Conservation (phyloP, 2,329 filamentous ascomycete species). For the Penicillium sp. region DNA sequence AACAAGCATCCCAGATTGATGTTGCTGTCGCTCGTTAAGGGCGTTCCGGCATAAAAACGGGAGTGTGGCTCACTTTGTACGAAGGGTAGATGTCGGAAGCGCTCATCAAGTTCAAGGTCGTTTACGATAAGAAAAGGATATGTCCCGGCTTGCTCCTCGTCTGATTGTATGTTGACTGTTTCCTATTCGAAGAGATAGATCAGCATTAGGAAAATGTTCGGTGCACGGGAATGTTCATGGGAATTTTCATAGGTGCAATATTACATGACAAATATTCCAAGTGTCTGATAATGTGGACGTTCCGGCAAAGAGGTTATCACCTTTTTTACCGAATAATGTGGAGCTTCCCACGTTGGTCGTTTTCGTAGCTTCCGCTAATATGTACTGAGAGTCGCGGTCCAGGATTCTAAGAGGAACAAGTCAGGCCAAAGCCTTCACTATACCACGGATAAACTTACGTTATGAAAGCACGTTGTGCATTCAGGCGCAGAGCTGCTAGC, state of each 20-base stretch:
- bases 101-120: slow-evolving; percentile 37
- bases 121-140: slow-evolving; percentile 26
- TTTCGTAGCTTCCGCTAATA: slow-evolving; percentile 17
- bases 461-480: slow-evolving; percentile 14
- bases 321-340: not conserved
- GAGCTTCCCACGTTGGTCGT: slow-evolving; percentile 6
- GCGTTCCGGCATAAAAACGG: slow-evolving; percentile 58
- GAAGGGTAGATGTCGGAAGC: slow-evolving; percentile 34
- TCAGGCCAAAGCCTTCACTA: not conserved
- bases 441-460: slow-evolving; percentile 6
- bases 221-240: not conserved
- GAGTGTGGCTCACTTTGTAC: slow-evolving; percentile 40
- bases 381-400: slow-evolving; percentile 15
- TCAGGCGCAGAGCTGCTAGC: slow-evolving; percentile 14
- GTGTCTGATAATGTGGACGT: not conserved
- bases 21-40: slow-evolving; percentile 54
- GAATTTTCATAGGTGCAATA: not conserved
- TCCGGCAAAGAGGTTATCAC: not conserved
- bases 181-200: not conserved
- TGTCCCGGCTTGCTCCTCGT: not conserved
- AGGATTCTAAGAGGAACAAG: slow-evolving; percentile 5
- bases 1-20: slow-evolving; percentile 37
- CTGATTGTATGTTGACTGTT: not conserved
- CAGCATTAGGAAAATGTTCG: not conserved
- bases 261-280: not conserved